Conservation (phyloP, 192 early-diverging fungal genomes). For the Umbelopsis vinacea region DNA sequence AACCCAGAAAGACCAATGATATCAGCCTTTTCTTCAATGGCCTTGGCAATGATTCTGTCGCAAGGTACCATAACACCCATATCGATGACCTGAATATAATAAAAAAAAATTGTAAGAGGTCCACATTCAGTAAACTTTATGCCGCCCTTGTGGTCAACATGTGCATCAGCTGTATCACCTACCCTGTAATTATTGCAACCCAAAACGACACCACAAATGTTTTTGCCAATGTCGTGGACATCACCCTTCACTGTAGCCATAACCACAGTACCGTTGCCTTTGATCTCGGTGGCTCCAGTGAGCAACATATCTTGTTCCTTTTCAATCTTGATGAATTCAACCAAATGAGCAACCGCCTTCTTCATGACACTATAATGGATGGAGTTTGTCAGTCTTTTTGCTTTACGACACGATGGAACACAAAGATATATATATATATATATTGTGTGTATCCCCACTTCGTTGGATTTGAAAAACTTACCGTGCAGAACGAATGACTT, state of each 20-base stretch:
- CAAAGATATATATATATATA: no score
- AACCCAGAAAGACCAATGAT: conserved; percentile 92
- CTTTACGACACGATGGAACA: no score
- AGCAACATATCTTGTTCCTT: conserved; percentile 74
- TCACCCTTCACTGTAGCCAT: conserved; percentile 98
- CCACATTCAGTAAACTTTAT: no score
- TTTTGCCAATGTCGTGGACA: conserved; percentile 98
- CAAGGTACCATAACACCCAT: conserved; percentile 95
- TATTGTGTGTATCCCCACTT: no score
- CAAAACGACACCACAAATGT: conserved; percentile 95
- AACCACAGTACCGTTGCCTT: conserved; percentile 82
- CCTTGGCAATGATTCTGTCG: conserved; percentile 90
- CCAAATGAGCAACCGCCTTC: conserved; percentile 94
- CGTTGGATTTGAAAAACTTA: conserved; percentile 33
- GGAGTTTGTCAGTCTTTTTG: background rate
- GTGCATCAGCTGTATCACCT: background rate
- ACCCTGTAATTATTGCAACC: conserved; percentile 95
- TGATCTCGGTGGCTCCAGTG: conserved; percentile 51
- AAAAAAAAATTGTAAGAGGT: no score
- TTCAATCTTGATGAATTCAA: conserved; percentile 94
- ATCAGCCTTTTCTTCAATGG: conserved; percentile 88
- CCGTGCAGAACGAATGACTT: conserved; percentile 95
- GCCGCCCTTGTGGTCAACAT: no score
- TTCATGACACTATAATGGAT: conserved; percentile 85
- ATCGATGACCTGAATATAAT: conserved; percentile 83